Evolutionary conservation across 208 protist species (phyloP).

Genomic region (Crithidia thermophila): DNA sequence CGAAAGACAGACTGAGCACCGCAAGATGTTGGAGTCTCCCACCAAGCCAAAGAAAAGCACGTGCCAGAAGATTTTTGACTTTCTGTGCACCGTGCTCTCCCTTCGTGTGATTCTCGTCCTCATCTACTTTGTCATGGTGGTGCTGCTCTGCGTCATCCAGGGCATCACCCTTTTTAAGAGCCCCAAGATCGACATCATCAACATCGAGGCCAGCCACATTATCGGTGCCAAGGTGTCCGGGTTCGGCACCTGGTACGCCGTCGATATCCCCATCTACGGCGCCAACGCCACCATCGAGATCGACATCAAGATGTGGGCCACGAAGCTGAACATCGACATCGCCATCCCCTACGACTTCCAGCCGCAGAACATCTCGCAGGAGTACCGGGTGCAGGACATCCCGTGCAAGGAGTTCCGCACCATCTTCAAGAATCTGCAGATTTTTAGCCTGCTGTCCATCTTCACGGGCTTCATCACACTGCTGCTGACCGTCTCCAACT

Average conservation of each 20-base stretch:
- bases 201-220: slow-evolving; percentile 37
- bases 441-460: slow-evolving; percentile 47
- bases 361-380: slow-evolving; percentile 34
- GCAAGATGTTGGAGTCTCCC: not conserved
- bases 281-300: slow-evolving; percentile 35
- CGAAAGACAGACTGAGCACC: no score
- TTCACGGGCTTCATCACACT: slow-evolving; percentile 42
- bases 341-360: slow-evolving; percentile 37
- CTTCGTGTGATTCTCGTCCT: slow-evolving; percentile 35
- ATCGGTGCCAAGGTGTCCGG: slow-evolving; percentile 6
- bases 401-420: slow-evolving; percentile 47
- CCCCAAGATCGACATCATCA: slow-evolving; percentile 29
- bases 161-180: slow-evolving; percentile 33
- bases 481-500: slow-evolving; percentile 39
- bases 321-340: slow-evolving; percentile 29
- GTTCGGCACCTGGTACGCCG: slow-evolving; percentile 11
- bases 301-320: slow-evolving; percentile 34
- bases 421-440: slow-evolving; percentile 38
- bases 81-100: slow-evolving; percentile 14
- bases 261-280: slow-evolving; percentile 37
- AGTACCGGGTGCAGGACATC: slow-evolving; percentile 53
- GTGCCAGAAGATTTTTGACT: slow-evolving; percentile 16
- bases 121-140: slow-evolving; percentile 31
- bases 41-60: slow-evolving; percentile 9
- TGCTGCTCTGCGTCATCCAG: slow-evolving; percentile 37